Evolutionary conservation across 495 filamentous ascomycete species (phyloP), one percentile per base, ranked within the genome.

Genomic region (Parmelia sp.): DNA sequence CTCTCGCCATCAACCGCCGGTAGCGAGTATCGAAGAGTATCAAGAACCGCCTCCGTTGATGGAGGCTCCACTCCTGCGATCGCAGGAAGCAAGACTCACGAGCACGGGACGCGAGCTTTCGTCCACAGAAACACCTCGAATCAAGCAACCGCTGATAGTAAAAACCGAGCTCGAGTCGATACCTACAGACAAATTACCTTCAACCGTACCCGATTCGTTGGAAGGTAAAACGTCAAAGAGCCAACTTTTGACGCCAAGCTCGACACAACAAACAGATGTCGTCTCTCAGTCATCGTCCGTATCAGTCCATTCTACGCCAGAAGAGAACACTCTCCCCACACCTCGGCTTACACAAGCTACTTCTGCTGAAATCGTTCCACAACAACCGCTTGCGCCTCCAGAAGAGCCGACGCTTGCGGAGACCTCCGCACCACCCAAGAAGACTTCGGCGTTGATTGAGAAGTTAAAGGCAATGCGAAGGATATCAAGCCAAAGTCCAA

Each of bases 301-400:
- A 31, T 71, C 63, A n/a, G 21, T 65, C n/a, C 64, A 58, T 21
- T 45, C 58, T 10, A 7, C 40, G 14, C 58, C 33, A 21, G 63
- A 63, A 8, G 44, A 36, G 42, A 37, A 65, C 7, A 59, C 63
- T 36, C 57, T 71, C 37, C 64, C 67, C 15, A 68, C 66, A 14
- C 66, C 69, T 37, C 64, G 51, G 23, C 42, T 67, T 37, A 71
- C 69, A 1, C 66, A 69, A 35, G 55, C 44, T 23, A 58, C 36
- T 55, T 65, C 66, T 35, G 58, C 42, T 57, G 66, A 57, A 40
- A 51, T 65, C 5, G 31, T 57, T 37, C 57, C 60, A 25, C 37
- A 44, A 1, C 23, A 51, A 25, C 47, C 14, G 33, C 49, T 44
- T 17, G 35, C 62, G 40, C 47, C 35, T 14, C 51, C 60, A 55